phyloP scores from a whole-genome alignment of 192 early-diverging fungal genomes.

The Podila minutissima region DNA sequence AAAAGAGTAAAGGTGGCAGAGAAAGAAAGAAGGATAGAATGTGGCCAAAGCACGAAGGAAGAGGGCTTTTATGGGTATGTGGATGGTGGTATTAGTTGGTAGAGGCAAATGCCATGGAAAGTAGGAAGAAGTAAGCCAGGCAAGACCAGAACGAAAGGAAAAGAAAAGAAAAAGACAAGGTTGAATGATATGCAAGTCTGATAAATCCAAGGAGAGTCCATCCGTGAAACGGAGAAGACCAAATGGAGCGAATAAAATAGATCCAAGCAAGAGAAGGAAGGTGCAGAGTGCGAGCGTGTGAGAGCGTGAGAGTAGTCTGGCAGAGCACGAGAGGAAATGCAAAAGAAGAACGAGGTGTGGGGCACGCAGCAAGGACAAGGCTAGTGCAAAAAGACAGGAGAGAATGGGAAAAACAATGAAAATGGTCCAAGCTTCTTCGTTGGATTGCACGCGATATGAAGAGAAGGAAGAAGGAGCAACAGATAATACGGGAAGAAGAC shows the following conservation, averaged over 20 bases:
- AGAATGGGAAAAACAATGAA: not conserved
- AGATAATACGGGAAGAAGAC: not conserved
- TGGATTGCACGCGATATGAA: not conserved
- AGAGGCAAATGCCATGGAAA: not conserved
- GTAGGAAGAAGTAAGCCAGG: not conserved
- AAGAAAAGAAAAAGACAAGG: not conserved
- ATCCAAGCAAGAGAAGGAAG: not conserved
- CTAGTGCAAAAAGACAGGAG: not conserved
- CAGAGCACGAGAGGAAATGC: no score
- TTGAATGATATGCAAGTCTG: not conserved
- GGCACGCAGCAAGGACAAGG: not conserved
- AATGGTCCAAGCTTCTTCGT: no score
- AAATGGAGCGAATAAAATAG: constrained; percentile 1
- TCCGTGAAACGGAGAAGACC: not conserved
- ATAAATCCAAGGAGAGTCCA: constrained; percentile 6
- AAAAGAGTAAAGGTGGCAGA: not conserved
- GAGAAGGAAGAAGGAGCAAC: not conserved
- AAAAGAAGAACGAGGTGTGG: no score
- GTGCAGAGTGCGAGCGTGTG: no score
- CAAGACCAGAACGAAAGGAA: not conserved
- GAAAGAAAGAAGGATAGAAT: constrained; percentile 1
- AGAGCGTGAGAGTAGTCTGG: no score
- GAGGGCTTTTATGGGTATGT: no score
- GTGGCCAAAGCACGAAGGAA: not conserved
- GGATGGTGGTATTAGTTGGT: no score